Evolutionary conservation across 805 yeast species (phyloP), one percentile per base, ranked within the genome.

Genomic region (Starmera quercuum): DNA sequence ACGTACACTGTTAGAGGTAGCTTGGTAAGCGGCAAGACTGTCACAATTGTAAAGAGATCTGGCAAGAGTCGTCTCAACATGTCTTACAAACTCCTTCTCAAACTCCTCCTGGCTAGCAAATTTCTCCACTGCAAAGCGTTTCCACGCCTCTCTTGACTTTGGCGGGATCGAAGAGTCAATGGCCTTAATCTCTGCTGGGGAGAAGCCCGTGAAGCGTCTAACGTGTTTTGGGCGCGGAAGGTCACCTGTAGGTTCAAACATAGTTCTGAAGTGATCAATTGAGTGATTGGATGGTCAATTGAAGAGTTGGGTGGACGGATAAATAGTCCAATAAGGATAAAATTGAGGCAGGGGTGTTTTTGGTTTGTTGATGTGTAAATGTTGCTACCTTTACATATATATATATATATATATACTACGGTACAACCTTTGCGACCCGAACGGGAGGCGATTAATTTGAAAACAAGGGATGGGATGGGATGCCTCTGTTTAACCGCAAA

Each of bases 31-130:
- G 26, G 95, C 95, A 53, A 87, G 65, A 38, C 80, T 79, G 58
- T 88, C 97, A 63, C 95, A 85, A 52, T 88, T 88, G 71, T 83
- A 85, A 66, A 87, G 64, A 22, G 90, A 84, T 49, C 97, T 72
- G n/a, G 95, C 97, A 54, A 87, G 66, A 1, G 88, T 75, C 27
- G 95, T 83, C 59, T 87, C 97, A 26, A 88, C 95, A 57, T 88
- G 95, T 44, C 76, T 73, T 32, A 87, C 81, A 54, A 87, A 83
- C 38, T 69, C 68, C 26, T 63, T 50, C 54, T 86, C 82, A 47
- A 87, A 82, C 20, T 66, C 75, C 7, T 71, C 80, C 31, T 63
- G 65, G 33, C 68, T 58, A 9, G 45, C 46, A 34, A 55, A 52
- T 44, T 71, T 75, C 42, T 61, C 58, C 21, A 74, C 75, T 22